Evolutionary conservation across 331 rosid species (phyloP).

Genomic region (Pyrus hybrid): DNA sequence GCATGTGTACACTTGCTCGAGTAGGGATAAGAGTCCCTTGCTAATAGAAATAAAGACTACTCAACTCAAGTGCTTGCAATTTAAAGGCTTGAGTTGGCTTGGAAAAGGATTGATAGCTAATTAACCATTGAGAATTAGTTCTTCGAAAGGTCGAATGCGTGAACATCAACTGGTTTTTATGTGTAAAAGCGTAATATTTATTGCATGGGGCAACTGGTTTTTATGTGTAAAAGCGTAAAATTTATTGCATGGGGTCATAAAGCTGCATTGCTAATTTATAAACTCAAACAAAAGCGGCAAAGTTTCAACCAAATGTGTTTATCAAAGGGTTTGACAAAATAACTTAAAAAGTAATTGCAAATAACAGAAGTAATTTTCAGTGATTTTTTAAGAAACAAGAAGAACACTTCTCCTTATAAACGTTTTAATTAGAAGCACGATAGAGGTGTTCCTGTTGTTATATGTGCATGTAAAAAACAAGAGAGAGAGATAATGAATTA

Average conservation of each 20-base stretch:
- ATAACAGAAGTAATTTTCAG: too few relatives aligned
- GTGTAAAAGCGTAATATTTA: neutral
- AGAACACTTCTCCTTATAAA: too few relatives aligned
- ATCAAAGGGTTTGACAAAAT: too few relatives aligned
- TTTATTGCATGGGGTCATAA: neutral
- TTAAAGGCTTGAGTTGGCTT: neutral
- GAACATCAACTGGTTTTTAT: neutral
- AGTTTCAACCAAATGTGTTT: too few relatives aligned
- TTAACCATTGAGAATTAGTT: neutral
- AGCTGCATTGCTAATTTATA: neutral
- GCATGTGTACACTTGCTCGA: neutral
- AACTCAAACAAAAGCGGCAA: too few relatives aligned
- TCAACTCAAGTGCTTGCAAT: slow-evolving; percentile 14
- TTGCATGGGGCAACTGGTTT: neutral
- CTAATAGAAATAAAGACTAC: slow-evolving; percentile 18
- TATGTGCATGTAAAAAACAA: too few relatives aligned
- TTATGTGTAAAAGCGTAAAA: neutral
- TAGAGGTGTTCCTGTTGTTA: too few relatives aligned
- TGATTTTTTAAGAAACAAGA: too few relatives aligned
- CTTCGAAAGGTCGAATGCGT: neutral
- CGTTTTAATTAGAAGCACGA: too few relatives aligned
- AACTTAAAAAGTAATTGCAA: too few relatives aligned
- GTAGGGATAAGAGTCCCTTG: slow-evolving; percentile 28
- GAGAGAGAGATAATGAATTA: too few relatives aligned
- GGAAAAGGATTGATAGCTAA: neutral